Evolutionary conservation across 495 filamentous ascomycete species (phyloP), one percentile per base, ranked within the genome.

Genomic region (Penicillium arizonense): DNA sequence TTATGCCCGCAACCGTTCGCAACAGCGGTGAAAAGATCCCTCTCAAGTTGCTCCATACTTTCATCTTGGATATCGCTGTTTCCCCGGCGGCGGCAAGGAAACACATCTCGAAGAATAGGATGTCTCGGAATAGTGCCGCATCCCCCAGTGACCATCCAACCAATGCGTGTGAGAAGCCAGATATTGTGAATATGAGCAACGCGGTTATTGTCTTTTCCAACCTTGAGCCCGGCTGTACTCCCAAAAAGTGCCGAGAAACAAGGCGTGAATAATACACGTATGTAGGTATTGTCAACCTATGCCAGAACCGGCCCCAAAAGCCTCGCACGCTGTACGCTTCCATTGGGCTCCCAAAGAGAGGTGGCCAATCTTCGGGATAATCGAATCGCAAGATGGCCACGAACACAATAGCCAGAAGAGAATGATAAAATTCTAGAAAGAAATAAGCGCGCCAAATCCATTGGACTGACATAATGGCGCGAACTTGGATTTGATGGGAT

Each of bases 241-340:
- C 7, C 0, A 44, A 7, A 1, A 44, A 14, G 1, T 28, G 21
- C 2, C 41, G 24, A 11, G 41, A 30, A 28, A 11, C n/a, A 23
- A 21, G 1, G 3, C 16, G 8, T 9, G 28, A 33, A 23, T 46
- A 46, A 23, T 35, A 13, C 1, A 34, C 10, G 10, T 46, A 46
- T 9, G 44, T 46, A 4, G 28, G 44, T 21, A 33, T 33, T 0
- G 30, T 34, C 26, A 46, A 7, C 4, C 35, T 9, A 9, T 46
- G 44, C 44, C 44, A 46, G 30, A 46, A 46, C n/a, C 8, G 16
- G 10, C 18, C 30, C 44, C 44, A 46, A 24, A 46, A 46, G 5
- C 44, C 28, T 12, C 44, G 44, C 16, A 46, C 30, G 16, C 44
- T 46, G 28, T 14, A 36, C 18, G 44, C 44, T 46, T 46, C 11